Evolutionary conservation across 2,329 filamentous ascomycete genomes (phyloP).

Genomic region (Xylaria multiplex): DNA sequence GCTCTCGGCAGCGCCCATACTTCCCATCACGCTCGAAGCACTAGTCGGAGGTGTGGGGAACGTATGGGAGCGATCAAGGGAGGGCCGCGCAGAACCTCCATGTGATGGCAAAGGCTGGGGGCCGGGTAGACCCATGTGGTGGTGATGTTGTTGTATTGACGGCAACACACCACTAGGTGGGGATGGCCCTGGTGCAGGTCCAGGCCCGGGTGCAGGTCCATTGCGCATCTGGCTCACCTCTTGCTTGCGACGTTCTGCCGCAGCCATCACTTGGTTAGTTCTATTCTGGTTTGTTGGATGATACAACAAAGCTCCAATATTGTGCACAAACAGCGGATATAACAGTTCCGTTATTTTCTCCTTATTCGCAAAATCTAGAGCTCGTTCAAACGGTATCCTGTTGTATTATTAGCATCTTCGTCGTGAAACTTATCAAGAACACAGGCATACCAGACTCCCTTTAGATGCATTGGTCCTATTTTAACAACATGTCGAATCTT

Average conservation of each 20-base stretch:
- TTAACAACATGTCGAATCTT: conserved; percentile 97
- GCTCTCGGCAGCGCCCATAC: conserved; percentile 78
- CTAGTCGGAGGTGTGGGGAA: conserved; percentile 95
- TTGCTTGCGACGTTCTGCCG: conserved; percentile 79
- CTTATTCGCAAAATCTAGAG: conserved; percentile 99
- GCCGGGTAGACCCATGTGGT: conserved; percentile 67
- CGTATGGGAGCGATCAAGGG: conserved; percentile 85
- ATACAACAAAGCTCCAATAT: conserved; percentile 92
- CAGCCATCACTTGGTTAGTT: conserved; percentile 87
- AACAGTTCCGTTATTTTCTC: conserved; percentile 97
- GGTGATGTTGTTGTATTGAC: conserved; percentile 74
- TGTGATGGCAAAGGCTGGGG: conserved; percentile 71
- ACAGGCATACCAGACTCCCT: conserved; percentile 82
- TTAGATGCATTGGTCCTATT: conserved; percentile 98
- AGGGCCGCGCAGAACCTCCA: conserved; percentile 76
- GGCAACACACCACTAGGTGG: conserved; percentile 63
- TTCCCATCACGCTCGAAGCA: conserved; percentile 82
- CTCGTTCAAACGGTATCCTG: conserved; percentile 97
- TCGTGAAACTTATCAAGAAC: not conserved
- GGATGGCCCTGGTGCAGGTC: conserved; percentile 62
- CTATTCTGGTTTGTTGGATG: conserved; percentile 89
- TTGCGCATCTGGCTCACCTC: conserved; percentile 74
- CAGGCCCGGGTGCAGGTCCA: conserved; percentile 61
- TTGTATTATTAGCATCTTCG: conserved; percentile 26
- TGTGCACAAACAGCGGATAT: conserved; percentile 96